Conservation (phyloP, 192 early-diverging fungal species). For the Phycomyces blakesleeanus region DNA sequence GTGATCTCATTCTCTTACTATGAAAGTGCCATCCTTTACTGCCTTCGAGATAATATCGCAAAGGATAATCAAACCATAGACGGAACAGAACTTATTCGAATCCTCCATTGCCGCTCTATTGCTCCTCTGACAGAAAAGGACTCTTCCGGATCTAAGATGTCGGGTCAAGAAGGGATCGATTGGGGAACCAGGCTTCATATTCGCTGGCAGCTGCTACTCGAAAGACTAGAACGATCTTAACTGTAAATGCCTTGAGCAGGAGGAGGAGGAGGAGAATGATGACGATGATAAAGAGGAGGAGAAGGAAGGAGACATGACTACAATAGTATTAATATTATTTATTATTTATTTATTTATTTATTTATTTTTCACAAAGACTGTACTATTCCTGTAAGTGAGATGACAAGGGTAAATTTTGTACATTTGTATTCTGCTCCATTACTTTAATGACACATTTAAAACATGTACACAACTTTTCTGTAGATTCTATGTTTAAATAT, state of each 20-base stretch:
- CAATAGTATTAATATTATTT: too few species aligned
- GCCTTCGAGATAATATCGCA: conserved; percentile 10
- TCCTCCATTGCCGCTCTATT: conserved; percentile 3
- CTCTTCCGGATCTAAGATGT: neutral
- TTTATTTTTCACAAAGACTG: too few species aligned
- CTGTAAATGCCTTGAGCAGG: neutral
- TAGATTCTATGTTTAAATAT: too few species aligned
- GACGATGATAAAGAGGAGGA: too few species aligned
- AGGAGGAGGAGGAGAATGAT: too few species aligned
- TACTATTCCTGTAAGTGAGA: too few species aligned
- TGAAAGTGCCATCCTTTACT: conserved; percentile 24
- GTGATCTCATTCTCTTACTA: conserved; percentile 18
- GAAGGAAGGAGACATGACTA: too few species aligned
- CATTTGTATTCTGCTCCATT: too few species aligned
- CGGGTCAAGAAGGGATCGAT: conserved; percentile 18
- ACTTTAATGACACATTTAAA: too few species aligned
- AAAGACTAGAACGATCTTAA: conserved; percentile 16
- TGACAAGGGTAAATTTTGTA: too few species aligned
- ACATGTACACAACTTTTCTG: too few species aligned
- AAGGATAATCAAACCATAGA: neutral
- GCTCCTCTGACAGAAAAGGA: neutral
- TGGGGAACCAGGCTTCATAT: conserved; percentile 34
- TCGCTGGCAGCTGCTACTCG: conserved; percentile 31
- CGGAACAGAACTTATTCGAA: conserved; percentile 16
- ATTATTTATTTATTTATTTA: too few species aligned